These are phyloP conservation scores for Anisodus acutangulus DNA, from an alignment of 257 asterid species.

Conservation along the genomic window DNA sequence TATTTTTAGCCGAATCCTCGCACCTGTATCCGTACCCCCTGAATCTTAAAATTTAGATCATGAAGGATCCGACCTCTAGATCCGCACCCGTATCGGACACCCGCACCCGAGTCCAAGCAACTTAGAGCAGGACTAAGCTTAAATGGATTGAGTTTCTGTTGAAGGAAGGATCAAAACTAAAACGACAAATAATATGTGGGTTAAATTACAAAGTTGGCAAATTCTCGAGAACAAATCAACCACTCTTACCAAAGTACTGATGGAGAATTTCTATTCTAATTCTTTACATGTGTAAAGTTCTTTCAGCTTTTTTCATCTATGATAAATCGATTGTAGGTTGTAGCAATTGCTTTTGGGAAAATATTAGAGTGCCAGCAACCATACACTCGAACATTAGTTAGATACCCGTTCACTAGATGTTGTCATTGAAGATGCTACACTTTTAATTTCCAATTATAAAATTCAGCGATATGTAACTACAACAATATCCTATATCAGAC, in stretches of 20 bases:
- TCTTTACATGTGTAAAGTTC: neutral
- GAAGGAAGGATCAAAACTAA: neutral
- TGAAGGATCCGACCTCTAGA: too few species aligned
- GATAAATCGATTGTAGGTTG: neutral
- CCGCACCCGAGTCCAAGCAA: too few species aligned
- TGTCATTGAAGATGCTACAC: neutral
- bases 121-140: neutral
- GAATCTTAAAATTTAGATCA: too few species aligned
- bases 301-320: neutral
- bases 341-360: conserved; percentile 1
- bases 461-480: neutral
- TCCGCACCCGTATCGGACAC: too few species aligned
- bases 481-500: neutral
- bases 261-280: neutral
- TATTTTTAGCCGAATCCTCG: too few species aligned
- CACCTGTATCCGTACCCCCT: too few species aligned
- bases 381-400: neutral
- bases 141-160: neutral
- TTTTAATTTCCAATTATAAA: neutral
- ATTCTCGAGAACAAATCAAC: neutral
- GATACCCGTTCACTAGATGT: neutral
- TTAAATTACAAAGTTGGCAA: neutral
- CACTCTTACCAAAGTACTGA: neutral
- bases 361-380: neutral
- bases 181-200: neutral